These are phyloP conservation scores for Evansstolkia leycettana DNA, from an alignment of 495 filamentous ascomycete genomes.

Conservation along the genomic window DNA sequence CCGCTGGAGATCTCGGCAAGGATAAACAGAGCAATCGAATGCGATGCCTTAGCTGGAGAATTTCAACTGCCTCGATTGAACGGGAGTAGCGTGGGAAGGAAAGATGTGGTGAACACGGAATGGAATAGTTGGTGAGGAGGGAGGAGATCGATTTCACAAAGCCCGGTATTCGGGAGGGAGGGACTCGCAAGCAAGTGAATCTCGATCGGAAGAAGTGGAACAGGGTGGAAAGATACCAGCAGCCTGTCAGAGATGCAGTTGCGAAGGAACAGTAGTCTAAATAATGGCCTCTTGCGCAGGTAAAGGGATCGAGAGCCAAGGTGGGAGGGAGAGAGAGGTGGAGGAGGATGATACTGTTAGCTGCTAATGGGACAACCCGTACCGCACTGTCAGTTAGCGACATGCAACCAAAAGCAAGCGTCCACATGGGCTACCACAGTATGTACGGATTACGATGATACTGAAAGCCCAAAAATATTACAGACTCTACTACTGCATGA, in stretches of 20 bases:
- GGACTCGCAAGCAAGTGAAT: too few species aligned
- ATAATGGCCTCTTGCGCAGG: too few species aligned
- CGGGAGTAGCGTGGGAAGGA: not conserved
- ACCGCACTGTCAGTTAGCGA: slow-evolving; percentile 2
- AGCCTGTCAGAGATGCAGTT: too few species aligned
- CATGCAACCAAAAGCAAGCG: not conserved
- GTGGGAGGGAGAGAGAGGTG: not conserved
- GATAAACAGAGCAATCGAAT: too few species aligned
- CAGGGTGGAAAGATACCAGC: slow-evolving; percentile 9
- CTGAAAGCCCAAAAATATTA: too few species aligned
- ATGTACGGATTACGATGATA: not conserved
- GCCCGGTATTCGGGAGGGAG: too few species aligned
- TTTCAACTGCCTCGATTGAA: too few species aligned
- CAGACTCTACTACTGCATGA: too few species aligned
- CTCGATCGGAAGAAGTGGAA: slow-evolving; percentile 13
- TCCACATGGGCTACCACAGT: not conserved
- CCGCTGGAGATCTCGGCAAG: too few species aligned
- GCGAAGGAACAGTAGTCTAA: too few species aligned
- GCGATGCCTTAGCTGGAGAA: too few species aligned
- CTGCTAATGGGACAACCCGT: slow-evolving; percentile 17
- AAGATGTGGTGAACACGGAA: slow-evolving; percentile 8
- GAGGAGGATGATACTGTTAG: slow-evolving; percentile 1
- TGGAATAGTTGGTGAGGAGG: slow-evolving; percentile 7
- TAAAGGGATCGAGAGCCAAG: not conserved
- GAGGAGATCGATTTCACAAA: slow-evolving; percentile 10